Percentiles rank a stretch among this genome's conserved stretches.
Conservation (phyloP, 2,329 filamentous ascomycete species). For the Paramyrothecium sp. region DNA sequence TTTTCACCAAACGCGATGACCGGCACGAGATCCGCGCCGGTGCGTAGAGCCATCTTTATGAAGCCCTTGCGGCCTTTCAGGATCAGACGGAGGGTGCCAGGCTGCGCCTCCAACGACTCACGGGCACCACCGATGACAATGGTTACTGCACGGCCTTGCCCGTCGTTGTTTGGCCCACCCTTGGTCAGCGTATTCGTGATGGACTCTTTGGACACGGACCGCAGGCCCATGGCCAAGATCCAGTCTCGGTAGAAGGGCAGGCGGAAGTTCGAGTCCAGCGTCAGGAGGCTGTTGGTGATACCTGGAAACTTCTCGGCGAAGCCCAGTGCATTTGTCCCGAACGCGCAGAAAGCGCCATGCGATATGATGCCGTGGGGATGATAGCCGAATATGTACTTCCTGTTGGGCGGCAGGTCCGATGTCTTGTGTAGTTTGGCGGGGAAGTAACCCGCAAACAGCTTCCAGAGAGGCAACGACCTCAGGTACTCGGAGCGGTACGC, state of each 20-base stretch:
- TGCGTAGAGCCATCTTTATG: conserved; percentile 86
- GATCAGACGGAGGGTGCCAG: conserved; percentile 73
- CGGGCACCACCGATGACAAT: conserved; percentile 92
- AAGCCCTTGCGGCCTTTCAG: conserved; percentile 87
- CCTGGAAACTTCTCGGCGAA: conserved; percentile 88
- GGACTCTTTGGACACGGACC: conserved; percentile 85
- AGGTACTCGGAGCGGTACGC: conserved; percentile 72
- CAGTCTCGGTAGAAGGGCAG: conserved; percentile 95
- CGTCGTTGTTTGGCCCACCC: conserved; percentile 74
- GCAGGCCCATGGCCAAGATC: conserved; percentile 82
- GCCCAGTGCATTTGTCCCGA: conserved; percentile 84
- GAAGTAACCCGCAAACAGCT: conserved; percentile 88
- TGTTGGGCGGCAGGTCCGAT: conserved; percentile 70
- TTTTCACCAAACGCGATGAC: conserved; percentile 94
- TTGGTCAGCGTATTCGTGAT: conserved; percentile 85
- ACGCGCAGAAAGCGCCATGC: conserved; percentile 90
- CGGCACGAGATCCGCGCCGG: conserved; percentile 90
- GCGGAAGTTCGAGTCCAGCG: conserved; percentile 93
- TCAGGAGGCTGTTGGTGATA: conserved; percentile 90
- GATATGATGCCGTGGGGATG: conserved; percentile 98
- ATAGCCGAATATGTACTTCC: conserved; percentile 96
- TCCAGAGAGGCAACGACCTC: conserved; percentile 76
- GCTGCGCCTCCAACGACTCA: conserved; percentile 86
- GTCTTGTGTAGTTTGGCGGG: conserved; percentile 87
- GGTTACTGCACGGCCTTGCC: conserved; percentile 93